Conservation (phyloP, 768 basidiomycete genomes). For the Obba rivulosa region DNA sequence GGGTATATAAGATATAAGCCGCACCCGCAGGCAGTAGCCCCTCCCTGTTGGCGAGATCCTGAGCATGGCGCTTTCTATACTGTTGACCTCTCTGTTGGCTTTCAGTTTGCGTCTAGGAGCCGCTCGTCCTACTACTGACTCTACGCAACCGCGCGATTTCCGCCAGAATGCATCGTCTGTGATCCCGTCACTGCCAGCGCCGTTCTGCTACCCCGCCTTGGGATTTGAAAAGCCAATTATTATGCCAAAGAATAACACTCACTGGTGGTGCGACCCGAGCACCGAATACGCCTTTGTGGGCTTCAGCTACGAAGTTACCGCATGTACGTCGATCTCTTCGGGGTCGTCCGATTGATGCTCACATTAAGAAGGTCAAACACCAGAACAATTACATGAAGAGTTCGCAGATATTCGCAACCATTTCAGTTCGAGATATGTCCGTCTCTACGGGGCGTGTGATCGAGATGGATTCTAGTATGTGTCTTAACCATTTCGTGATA, state of each 20-base stretch:
- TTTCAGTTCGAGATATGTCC: constrained; percentile 64
- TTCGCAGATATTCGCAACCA: constrained; percentile 54
- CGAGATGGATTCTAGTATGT: constrained; percentile 34
- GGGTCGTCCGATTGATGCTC: constrained; percentile 1
- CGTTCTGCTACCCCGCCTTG: constrained; percentile 35
- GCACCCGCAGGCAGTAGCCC: too few species aligned
- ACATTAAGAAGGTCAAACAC: constrained; percentile 48
- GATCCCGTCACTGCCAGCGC: constrained; percentile 6
- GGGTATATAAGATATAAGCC: too few species aligned
- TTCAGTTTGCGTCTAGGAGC: too few species aligned
- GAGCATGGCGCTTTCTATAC: too few species aligned
- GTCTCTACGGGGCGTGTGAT: constrained; percentile 39
- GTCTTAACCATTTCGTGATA: not conserved
- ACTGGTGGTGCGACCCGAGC: constrained; percentile 50
- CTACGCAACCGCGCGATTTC: too few species aligned
- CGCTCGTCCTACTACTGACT: too few species aligned
- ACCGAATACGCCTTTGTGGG: constrained; percentile 75
- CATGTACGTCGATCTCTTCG: constrained; percentile 36
- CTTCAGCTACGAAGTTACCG: constrained; percentile 70
- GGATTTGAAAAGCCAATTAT: constrained; percentile 50
- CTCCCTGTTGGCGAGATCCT: too few species aligned
- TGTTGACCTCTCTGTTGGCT: too few species aligned
- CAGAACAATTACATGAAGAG: constrained; percentile 41
- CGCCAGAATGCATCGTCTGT: too few species aligned
- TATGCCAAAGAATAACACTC: constrained; percentile 30